These are phyloP conservation scores for Cylindrodendrum hubeiense DNA, from an alignment of 2,329 filamentous ascomycete species.

Conservation along the genomic window DNA sequence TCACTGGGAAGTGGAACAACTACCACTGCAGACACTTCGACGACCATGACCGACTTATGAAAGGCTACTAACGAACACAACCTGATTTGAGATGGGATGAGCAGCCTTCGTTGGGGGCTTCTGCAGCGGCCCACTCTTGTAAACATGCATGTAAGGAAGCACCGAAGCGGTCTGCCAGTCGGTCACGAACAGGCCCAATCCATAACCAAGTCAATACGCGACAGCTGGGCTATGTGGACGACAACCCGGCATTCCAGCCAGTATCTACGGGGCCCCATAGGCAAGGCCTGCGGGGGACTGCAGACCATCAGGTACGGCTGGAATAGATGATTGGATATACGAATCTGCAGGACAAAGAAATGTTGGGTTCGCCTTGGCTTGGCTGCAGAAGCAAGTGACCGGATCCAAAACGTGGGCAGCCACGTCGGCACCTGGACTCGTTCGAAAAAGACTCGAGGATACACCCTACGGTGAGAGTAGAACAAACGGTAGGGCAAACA, in stretches of 20 bases:
- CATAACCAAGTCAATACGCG: background rate
- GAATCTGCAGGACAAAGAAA: background rate
- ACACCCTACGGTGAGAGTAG: background rate
- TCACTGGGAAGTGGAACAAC: slow-evolving; percentile 4
- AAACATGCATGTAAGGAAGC: background rate
- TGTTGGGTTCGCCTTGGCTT: slow-evolving; percentile 17
- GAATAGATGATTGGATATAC: background rate
- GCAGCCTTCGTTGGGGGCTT: background rate
- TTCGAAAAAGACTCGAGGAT: background rate
- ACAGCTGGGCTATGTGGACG: no score
- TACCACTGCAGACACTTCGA: background rate
- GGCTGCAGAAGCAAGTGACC: slow-evolving; percentile 15
- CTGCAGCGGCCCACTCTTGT: background rate
- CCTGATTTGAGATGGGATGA: background rate
- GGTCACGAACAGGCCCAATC: background rate
- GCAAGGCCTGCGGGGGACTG: background rate
- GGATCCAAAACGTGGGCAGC: slow-evolving; percentile 1
- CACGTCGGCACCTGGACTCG: background rate
- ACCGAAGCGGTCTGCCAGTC: background rate
- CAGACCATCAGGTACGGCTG: background rate
- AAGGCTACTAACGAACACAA: background rate
- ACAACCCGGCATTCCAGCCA: background rate
- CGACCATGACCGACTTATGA: slow-evolving; percentile 9
- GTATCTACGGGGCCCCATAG: background rate
- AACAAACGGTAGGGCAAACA: background rate